A percentile compares a stretch with the other conserved stretches of the same genome.
Evolutionary conservation across 257 asterid species (phyloP).

Genomic region (Primulina eburnea): DNA sequence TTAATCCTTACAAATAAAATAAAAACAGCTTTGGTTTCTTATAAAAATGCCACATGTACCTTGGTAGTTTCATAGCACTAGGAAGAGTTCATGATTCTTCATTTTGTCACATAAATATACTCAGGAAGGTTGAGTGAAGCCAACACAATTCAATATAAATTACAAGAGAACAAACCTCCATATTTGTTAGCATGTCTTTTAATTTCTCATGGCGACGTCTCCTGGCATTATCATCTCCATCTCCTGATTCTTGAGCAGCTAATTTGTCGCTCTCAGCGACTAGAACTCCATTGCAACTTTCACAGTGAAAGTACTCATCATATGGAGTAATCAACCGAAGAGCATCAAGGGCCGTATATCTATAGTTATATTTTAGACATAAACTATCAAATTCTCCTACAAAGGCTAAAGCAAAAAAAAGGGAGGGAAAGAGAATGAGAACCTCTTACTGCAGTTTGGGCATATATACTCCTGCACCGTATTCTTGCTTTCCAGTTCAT

Average conservation of each 20-base stretch:
- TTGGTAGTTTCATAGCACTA: slow-evolving; percentile 11
- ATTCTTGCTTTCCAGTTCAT: slow-evolving; percentile 91
- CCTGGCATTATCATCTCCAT: slow-evolving; percentile 92
- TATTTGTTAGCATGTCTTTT: slow-evolving; percentile 66
- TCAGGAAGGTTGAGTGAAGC: slow-evolving; percentile 2
- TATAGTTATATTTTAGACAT: slow-evolving; percentile 31
- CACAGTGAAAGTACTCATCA: slow-evolving; percentile 92
- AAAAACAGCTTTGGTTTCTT: background rate
- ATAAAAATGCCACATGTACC: slow-evolving; percentile 1
- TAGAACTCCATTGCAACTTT: slow-evolving; percentile 75
- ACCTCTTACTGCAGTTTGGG: slow-evolving; percentile 87
- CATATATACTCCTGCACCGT: slow-evolving; percentile 88
- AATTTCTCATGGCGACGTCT: slow-evolving; percentile 75
- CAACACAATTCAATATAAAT: slow-evolving; percentile 12
- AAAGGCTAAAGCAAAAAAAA: slow-evolving; percentile 13
- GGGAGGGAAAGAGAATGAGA: slow-evolving; percentile 9
- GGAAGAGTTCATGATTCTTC: background rate
- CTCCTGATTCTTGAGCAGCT: slow-evolving; percentile 70
- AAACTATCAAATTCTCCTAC: slow-evolving; percentile 15
- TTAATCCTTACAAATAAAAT: too few species aligned
- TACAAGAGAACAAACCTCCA: slow-evolving; percentile 66
- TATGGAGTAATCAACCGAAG: slow-evolving; percentile 60
- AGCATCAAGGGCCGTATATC: slow-evolving; percentile 91
- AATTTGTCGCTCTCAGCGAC: slow-evolving; percentile 83
- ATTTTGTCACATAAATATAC: background rate